Base-by-base conservation (phyloP, 352 stramenopile species). In the Pythium periplocum region DNA sequence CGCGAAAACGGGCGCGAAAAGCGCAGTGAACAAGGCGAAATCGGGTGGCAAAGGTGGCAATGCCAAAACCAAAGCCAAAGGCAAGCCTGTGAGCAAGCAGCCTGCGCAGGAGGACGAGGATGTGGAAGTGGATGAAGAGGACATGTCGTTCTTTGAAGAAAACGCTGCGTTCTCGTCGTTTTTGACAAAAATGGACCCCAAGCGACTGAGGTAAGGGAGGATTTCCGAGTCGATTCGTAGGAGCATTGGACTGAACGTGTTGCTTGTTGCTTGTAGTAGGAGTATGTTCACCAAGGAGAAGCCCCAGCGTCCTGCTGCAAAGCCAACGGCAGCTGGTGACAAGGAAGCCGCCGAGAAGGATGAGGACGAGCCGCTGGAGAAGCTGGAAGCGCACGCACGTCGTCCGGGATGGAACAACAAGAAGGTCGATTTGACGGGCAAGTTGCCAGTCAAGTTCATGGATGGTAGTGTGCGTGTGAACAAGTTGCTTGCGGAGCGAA, bases 381-480 rank as follows among this genome's bases (percentile, higher is more conserved):
- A 91, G 69, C 71, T 92, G 45, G 84, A 95, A 61, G 78, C 78
- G 44, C 69, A 62, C 0, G 76, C 77, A 40, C 80, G 82, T 11
- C 80, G 84, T 47, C 75, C 78, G 1, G 71, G 73, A 7, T 89
- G 78, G 75, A 62, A 81, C 48, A 73, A 61, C 12, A 59, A 77
- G 17, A 73, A 85, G 50, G 68, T 79, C 38, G 66, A 87, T 49
- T 47, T 87, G 9, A 75, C 73, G 7, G 77, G 79, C 41, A 93
- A 93, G 57, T 59, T 93, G 58, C 80, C 83, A 3, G 81, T 93
- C 49, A 93, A 93, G 62, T 89, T 88, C 45, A 90, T 93, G 79
- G 83, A 93, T 53, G 83, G 83, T 41, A 90, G 73, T 26, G 75
- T 93, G 66, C 82, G 80, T 36, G 51, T 65, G 51, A 91, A 93